Evolutionary conservation across 2,329 filamentous ascomycete species (phyloP).

Genomic region (Arthrobotrys conoides): DNA sequence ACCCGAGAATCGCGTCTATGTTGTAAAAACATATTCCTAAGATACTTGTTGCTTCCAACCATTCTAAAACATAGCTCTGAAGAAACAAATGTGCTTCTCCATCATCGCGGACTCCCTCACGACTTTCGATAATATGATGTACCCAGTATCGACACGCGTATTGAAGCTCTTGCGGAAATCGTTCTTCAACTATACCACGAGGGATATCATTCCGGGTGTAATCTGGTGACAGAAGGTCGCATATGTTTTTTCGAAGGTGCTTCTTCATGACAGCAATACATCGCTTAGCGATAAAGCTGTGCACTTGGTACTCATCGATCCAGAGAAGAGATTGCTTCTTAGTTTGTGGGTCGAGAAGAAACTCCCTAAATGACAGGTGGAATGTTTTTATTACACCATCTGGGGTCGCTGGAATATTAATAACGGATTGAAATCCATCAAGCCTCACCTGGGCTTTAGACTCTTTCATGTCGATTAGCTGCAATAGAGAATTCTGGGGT

Average conservation of each 20-base stretch:
- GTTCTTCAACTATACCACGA: not conserved
- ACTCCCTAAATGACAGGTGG: conserved; percentile 44
- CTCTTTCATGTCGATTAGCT: too few relatives aligned
- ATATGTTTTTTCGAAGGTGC: conserved; percentile 64
- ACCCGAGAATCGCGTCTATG: not conserved
- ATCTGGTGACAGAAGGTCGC: not conserved
- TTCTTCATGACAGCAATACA: conserved; percentile 66
- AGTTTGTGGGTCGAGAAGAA: conserved; percentile 9
- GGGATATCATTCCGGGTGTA: not conserved
- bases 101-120: too few relatives aligned
- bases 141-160: conserved; percentile 31
- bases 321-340: conserved; percentile 20
- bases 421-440: conserved; percentile 22
- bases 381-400: conserved; percentile 4
- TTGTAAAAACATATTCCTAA: not conserved
- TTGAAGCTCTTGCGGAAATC: not conserved
- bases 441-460: too few relatives aligned
- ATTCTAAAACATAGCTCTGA: conserved; percentile 12
- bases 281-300: not conserved
- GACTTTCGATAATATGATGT: not conserved
- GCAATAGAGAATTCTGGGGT: too few relatives aligned
- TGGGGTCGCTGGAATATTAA: not conserved
- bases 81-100: conserved; percentile 15
- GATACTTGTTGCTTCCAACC: conserved; percentile 19
- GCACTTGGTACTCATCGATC: conserved; percentile 24